A percentile compares a stretch with the other conserved stretches of the same genome.
phyloP scores from a whole-genome alignment of 805 yeast genomes.

The Zygotorulaspora danielsina region DNA sequence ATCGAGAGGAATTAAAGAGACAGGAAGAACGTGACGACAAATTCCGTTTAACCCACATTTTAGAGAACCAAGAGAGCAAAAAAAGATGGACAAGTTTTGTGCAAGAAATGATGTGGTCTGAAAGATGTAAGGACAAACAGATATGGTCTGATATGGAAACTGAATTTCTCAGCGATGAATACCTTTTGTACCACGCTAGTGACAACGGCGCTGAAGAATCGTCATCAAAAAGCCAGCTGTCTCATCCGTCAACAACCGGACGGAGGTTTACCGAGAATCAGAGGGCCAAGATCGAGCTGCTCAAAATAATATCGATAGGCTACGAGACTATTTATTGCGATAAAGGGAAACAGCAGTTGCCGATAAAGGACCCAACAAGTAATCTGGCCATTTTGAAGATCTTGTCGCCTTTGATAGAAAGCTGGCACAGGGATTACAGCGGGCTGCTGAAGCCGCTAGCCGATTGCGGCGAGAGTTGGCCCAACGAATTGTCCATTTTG shows the following conservation, averaged over 20 bases:
- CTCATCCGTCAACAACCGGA: conserved; percentile 18
- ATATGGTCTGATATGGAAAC: conserved; percentile 24
- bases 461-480: conserved; percentile 32
- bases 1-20: conserved; percentile 28
- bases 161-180: conserved; percentile 36
- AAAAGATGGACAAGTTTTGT: conserved; percentile 26
- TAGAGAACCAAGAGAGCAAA: conserved; percentile 24
- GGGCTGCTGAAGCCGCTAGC: conserved; percentile 48
- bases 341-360: conserved; percentile 40
- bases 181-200: conserved; percentile 26
- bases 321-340: conserved; percentile 77
- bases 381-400: conserved; percentile 68
- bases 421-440: conserved; percentile 68
- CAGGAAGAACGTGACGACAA: conserved; percentile 36
- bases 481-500: conserved; percentile 33
- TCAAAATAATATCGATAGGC: conserved; percentile 75
- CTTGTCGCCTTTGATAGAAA: conserved; percentile 69
- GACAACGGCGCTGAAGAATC: conserved; percentile 6
- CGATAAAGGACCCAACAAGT: conserved; percentile 49
- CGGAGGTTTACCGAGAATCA: conserved; percentile 59
- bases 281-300: conserved; percentile 71
- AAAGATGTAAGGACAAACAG: conserved; percentile 6
- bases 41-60: conserved; percentile 28
- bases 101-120: conserved; percentile 11
- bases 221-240: conserved; percentile 6